Base-by-base conservation (phyloP, 257 asterid genomes). In the Echites panduratus region DNA sequence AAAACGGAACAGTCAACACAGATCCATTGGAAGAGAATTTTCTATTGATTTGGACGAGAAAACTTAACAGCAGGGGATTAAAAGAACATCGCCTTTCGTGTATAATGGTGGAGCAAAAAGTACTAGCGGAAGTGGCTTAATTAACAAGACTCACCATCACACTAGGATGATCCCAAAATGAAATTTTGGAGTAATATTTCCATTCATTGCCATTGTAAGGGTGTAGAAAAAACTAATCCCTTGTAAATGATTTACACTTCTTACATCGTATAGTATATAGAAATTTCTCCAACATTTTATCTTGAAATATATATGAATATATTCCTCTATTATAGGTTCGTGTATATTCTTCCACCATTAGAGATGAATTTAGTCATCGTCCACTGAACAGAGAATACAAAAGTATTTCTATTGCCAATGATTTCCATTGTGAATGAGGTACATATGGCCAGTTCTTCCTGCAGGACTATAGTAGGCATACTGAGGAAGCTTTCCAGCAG, bases 391-490 rank as follows among this genome's bases (percentile, higher is more conserved):
- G 14, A 44, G 24, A 38, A 32, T 32, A 56, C 2, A 50, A 32
- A 32, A n/a, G 27, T 68, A 68, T 70, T 70, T 78, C 72, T 83
- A 87, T 78, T 84, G 93, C 90, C 89, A 89, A 75, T 83, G 83
- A 63, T 79, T 85, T 48, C 92, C 90, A 62, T 83, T 78, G 79
- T 81, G 86, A 73, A 84, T 71, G 66, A 84, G 74, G 73, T 85
- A 85, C 56, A 80, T 77, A 66, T 70, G 82, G 68, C 85, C 79
- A 68, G 57, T 47, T 66, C 81, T 86, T 73, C 82, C 87, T 20
- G 74, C 66, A 54, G 77, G 75, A 17, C 80, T 78, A 74, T 69
- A 73, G 70, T 76, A 71, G 1, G 73, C 87, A 47, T 72, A 82
- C 35, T 78, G 84, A 57, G 85, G 82, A 74, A 79, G 49, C 84